phyloP scores from a whole-genome alignment of 495 filamentous ascomycete genomes.

The Pseudevernia furfuracea region DNA sequence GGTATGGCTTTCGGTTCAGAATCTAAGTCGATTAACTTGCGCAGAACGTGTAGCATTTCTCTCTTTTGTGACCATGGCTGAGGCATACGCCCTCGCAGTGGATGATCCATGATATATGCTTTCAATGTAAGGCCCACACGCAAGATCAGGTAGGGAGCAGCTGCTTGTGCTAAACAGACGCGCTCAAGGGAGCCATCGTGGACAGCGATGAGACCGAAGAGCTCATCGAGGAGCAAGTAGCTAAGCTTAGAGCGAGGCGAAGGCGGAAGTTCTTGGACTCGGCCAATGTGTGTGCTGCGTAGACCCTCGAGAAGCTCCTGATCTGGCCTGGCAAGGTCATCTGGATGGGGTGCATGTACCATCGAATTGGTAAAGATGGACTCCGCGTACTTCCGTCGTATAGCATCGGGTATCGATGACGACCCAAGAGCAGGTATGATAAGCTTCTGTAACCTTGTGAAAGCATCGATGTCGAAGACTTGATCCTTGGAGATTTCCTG shows the following conservation, averaged over 20 bases:
- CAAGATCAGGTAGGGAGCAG: conserved; percentile 77
- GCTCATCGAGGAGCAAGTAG: conserved; percentile 72
- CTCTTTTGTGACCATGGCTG: conserved; percentile 74
- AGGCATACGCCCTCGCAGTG: conserved; percentile 83
- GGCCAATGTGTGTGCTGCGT: conserved; percentile 57
- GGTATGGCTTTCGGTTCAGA: conserved; percentile 68
- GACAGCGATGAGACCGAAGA: conserved; percentile 62
- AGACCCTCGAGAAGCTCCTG: conserved; percentile 53
- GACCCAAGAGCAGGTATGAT: conserved; percentile 69
- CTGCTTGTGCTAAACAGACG: conserved; percentile 61
- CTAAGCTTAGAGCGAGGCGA: conserved; percentile 62
- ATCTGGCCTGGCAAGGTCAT: conserved; percentile 51
- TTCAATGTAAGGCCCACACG: conserved; percentile 71
- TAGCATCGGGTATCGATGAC: conserved; percentile 53
- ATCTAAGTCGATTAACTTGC: conserved; percentile 53
- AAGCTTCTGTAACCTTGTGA: conserved; percentile 57
- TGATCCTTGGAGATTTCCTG: conserved; percentile 53
- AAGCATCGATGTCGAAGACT: conserved; percentile 70
- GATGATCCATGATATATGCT: conserved; percentile 84
- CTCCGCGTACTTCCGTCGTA: conserved; percentile 61
- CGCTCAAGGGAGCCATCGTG: conserved; percentile 27
- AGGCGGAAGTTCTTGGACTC: conserved; percentile 60
- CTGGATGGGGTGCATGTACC: conserved; percentile 60
- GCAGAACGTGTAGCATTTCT: conserved; percentile 67
- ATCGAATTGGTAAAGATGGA: conserved; percentile 78